A percentile compares a stretch with the other conserved stretches of the same genome.
Evolutionary conservation across 345 rosid species (phyloP).

Genomic region (Populus deltoides): DNA sequence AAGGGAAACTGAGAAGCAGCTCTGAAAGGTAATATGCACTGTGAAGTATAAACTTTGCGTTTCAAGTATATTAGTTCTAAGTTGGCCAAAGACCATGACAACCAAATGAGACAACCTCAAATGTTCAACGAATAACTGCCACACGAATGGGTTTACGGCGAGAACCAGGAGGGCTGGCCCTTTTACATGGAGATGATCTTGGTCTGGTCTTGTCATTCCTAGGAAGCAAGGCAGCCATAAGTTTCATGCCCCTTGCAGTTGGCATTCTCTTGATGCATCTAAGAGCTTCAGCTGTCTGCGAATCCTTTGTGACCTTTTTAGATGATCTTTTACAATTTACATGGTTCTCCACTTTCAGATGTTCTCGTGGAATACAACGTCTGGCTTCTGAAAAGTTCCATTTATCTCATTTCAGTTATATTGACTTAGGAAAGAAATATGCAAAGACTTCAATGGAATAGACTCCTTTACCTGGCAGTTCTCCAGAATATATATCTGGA

Average conservation of each 20-base stretch:
- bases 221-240: constrained; percentile 33
- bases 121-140: constrained; percentile 12
- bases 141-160: constrained; percentile 16
- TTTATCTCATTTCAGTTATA: neutral
- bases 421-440: neutral
- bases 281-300: constrained; percentile 32
- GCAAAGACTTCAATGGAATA: neutral
- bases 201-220: constrained; percentile 26
- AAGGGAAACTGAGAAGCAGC: neutral
- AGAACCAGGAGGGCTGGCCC: constrained; percentile 30
- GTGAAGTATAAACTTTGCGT: neutral
- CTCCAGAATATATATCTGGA: constrained; percentile 25
- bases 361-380: constrained; percentile 9
- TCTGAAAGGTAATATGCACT: neutral
- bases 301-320: constrained; percentile 14
- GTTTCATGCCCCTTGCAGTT: constrained; percentile 25
- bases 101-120: no score
- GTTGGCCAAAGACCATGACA: neutral
- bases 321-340: constrained; percentile 17
- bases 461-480: constrained; percentile 41
- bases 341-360: constrained; percentile 29
- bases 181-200: constrained; percentile 37
- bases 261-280: constrained; percentile 35
- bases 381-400: constrained; percentile 40
- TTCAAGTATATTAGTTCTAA: neutral